phyloP scores from a whole-genome alignment of 129 eudicot genomes.

The Helichrysum umbraculigerum region DNA sequence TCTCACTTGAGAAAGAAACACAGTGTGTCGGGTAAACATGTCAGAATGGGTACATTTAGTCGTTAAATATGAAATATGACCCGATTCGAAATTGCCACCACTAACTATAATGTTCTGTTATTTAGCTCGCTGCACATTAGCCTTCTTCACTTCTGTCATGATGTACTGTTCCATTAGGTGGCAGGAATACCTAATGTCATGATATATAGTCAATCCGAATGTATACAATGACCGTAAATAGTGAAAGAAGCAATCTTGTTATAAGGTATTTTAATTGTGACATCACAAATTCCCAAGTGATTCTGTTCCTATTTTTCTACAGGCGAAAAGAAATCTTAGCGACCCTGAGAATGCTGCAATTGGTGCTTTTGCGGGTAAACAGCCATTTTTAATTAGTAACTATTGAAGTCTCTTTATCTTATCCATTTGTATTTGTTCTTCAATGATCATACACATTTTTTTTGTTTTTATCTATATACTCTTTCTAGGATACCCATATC shows the following conservation, averaged over 20 bases:
- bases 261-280: neutral
- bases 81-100: neutral
- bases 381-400: neutral
- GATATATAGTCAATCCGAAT: neutral
- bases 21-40: no score
- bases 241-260: neutral
- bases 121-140: conserved; percentile 14
- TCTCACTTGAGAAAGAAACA: no score
- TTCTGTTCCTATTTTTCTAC: conserved; percentile 5
- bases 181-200: no score
- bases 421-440: neutral
- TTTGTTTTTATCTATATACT: neutral
- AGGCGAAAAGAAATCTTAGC: conserved; percentile 82
- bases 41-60: no score
- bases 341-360: conserved; percentile 87
- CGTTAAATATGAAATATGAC: no score
- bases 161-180: neutral
- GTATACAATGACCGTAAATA: neutral
- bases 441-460: neutral
- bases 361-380: conserved; percentile 93
- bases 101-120: neutral
- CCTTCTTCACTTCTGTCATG: neutral
- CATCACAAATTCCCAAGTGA: neutral
- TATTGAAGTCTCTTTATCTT: neutral
- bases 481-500: neutral